phyloP scores from a whole-genome alignment of 768 basidiomycete species.

The Auricularia cornea region DNA sequence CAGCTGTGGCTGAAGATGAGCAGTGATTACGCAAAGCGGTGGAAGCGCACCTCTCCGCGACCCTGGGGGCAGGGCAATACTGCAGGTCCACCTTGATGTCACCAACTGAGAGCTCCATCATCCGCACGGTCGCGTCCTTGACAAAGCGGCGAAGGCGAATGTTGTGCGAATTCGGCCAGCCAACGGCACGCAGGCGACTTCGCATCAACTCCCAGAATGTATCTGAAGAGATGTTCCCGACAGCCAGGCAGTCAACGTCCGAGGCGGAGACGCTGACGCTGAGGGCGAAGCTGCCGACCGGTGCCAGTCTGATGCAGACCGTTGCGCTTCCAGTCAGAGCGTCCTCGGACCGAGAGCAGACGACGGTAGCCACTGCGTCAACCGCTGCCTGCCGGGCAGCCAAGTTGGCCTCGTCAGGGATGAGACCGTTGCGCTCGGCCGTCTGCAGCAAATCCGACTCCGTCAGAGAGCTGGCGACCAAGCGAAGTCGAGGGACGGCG shows the following conservation, averaged over 20 bases:
- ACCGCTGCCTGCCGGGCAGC: not conserved
- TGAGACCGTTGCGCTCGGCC: not conserved
- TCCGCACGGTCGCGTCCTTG: conserved; percentile 16
- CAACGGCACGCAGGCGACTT: conserved; percentile 1
- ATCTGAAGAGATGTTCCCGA: conserved; percentile 14
- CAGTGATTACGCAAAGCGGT: not conserved
- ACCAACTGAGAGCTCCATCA: conserved; percentile 15
- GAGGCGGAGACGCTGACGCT: conserved; percentile 11
- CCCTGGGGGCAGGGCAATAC: conserved; percentile 13
- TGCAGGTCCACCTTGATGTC: conserved; percentile 17
- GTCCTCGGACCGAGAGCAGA: not conserved
- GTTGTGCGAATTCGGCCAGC: not conserved
- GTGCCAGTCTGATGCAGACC: conserved; percentile 8
- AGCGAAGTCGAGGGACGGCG: not conserved
- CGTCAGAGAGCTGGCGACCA: not conserved
- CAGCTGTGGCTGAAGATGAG: conserved; percentile 11
- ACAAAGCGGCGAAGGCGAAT: conserved; percentile 14
- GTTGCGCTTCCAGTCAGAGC: not conserved
- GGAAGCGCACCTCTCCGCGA: conserved; percentile 11
- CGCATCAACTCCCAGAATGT: conserved; percentile 15
- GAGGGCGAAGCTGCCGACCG: conserved; percentile 16
- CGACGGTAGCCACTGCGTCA: not conserved
- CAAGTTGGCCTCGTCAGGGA: not conserved
- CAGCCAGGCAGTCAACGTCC: conserved; percentile 16
- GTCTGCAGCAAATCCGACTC: not conserved